These are phyloP conservation scores for Aspergillus bridgeri DNA, from an alignment of 495 filamentous ascomycete genomes.

Conservation along the genomic window DNA sequence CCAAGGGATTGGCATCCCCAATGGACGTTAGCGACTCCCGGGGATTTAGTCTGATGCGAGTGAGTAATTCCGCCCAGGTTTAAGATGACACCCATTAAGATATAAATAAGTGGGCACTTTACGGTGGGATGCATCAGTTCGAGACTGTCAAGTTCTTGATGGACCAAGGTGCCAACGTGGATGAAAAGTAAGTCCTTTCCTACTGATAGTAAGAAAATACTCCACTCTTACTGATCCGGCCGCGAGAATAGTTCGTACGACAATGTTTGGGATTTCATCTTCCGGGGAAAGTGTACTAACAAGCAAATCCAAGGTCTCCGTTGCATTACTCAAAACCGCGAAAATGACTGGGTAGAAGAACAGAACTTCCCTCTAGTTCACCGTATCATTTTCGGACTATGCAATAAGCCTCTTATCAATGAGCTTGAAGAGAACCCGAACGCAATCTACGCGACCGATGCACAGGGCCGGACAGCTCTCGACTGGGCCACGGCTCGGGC, in stretches of 20 bases:
- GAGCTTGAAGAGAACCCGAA: not conserved
- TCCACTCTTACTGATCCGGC: not conserved
- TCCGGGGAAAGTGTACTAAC: not conserved
- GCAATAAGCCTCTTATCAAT: not conserved
- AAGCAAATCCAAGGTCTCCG: no score
- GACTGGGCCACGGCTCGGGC: not conserved
- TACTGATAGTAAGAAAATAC: not conserved
- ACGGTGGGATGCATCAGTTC: not conserved
- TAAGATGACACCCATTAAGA: no score
- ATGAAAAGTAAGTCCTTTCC: not conserved
- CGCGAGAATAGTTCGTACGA: not conserved
- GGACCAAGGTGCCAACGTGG: not conserved
- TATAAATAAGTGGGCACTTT: not conserved
- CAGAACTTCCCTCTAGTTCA: no score
- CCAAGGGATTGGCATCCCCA: not conserved
- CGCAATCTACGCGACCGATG: not conserved
- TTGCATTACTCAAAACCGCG: no score
- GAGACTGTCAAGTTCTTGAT: not conserved
- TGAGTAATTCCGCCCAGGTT: no score
- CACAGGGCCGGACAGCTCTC: not conserved
- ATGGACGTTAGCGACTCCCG: not conserved
- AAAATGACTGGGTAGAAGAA: not conserved
- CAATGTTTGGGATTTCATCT: not conserved
- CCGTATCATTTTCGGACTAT: not conserved
- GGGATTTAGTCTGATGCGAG: not conserved